Conservation (phyloP, 495 filamentous ascomycete species). For the Penicillium nucicola region DNA sequence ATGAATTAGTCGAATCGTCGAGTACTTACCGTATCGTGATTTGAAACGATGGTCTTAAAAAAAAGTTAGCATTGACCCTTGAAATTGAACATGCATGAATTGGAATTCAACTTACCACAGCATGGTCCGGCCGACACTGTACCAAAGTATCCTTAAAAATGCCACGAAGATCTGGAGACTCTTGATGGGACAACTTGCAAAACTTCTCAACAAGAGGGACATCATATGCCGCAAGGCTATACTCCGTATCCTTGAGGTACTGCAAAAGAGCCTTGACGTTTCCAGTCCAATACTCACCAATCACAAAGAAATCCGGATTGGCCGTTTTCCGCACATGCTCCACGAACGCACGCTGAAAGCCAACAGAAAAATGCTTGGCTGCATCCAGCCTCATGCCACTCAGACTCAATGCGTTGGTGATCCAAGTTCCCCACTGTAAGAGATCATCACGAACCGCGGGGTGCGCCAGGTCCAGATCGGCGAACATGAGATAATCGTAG, state of each 20-base stretch:
- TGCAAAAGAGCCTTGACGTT: slow-evolving; percentile 49
- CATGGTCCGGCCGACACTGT: slow-evolving; percentile 52
- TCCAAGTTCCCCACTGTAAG: slow-evolving; percentile 65
- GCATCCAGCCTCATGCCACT: slow-evolving; percentile 73
- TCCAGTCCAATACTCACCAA: slow-evolving; percentile 73
- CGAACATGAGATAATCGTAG: slow-evolving; percentile 69
- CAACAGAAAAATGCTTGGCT: slow-evolving; percentile 65
- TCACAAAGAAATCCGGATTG: slow-evolving; percentile 58
- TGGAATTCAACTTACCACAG: slow-evolving; percentile 49
- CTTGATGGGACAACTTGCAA: slow-evolving; percentile 47
- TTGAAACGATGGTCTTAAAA: slow-evolving; percentile 37
- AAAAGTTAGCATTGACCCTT: slow-evolving; percentile 10
- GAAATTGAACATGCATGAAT: background rate
- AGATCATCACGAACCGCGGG: slow-evolving; percentile 63
- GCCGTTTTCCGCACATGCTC: slow-evolving; percentile 45
- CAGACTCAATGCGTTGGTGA: slow-evolving; percentile 54
- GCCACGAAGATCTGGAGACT: slow-evolving; percentile 54
- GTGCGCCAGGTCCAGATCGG: slow-evolving; percentile 65
- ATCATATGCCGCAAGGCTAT: slow-evolving; percentile 64
- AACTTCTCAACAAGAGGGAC: slow-evolving; percentile 66
- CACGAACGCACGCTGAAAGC: slow-evolving; percentile 61
- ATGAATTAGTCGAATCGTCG: background rate
- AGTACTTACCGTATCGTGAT: slow-evolving; percentile 43
- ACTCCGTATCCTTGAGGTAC: slow-evolving; percentile 59
- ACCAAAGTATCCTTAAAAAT: slow-evolving; percentile 63